phyloP scores from a whole-genome alignment of 257 asterid genomes.

The Nicotiana attenuata region DNA sequence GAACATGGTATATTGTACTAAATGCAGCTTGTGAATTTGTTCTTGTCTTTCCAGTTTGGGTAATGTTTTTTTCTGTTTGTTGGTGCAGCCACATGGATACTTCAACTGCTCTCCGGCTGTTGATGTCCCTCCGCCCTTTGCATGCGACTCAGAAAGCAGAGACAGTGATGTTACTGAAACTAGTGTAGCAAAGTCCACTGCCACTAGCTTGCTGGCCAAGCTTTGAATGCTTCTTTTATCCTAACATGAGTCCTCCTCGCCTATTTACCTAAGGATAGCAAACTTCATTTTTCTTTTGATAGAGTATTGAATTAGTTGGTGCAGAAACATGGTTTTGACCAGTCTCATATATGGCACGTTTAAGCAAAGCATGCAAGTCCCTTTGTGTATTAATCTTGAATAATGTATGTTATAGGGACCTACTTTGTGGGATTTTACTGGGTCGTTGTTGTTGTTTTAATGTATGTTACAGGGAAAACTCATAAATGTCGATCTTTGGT shows the following conservation, averaged over 20 bases:
- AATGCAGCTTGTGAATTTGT: background rate
- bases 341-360: background rate
- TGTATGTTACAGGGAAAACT: background rate
- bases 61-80: background rate
- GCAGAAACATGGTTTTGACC: background rate
- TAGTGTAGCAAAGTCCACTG: slow-evolving; percentile 34
- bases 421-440: too few species aligned
- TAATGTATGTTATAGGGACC: background rate
- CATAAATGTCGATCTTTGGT: too few species aligned
- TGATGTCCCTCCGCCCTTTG: slow-evolving; percentile 77
- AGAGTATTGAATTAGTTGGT: background rate
- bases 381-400: background rate
- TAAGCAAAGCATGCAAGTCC: background rate
- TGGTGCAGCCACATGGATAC: slow-evolving; percentile 93
- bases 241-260: too few species aligned
- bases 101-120: slow-evolving; percentile 94
- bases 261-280: too few species aligned
- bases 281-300: too few species aligned
- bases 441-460: too few species aligned
- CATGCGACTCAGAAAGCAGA: slow-evolving; percentile 62
- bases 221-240: slow-evolving; percentile 24
- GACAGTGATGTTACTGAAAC: slow-evolving; percentile 63
- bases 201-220: slow-evolving; percentile 52
- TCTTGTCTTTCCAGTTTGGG: background rate
- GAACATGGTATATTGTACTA: background rate